A percentile compares a stretch with the other conserved stretches of the same genome.
These are phyloP conservation scores for Sonneratia caseolaris DNA, from an alignment of 345 rosid species.

Conservation along the genomic window DNA sequence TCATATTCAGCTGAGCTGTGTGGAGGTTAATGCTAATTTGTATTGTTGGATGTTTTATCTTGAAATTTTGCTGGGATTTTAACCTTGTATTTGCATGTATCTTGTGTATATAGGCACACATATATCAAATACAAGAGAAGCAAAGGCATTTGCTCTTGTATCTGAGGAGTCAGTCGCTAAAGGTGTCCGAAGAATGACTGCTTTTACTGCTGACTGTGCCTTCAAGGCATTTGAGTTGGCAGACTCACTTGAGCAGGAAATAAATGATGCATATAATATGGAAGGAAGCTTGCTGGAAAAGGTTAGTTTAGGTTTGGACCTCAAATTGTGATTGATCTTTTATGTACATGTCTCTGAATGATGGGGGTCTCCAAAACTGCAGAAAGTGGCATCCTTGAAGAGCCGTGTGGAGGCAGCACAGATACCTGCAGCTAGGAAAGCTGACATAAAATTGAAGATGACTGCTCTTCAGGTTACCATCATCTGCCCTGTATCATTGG, in stretches of 20 bases:
- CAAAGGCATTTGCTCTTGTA: conserved; percentile 87
- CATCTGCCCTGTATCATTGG: background rate
- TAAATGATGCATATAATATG: conserved; percentile 43
- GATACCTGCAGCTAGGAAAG: conserved; percentile 83
- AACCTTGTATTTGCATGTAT: conserved; percentile 10
- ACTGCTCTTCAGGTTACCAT: conserved; percentile 56
- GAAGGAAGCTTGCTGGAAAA: conserved; percentile 79
- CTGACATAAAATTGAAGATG: conserved; percentile 70
- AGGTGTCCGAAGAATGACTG: conserved; percentile 85
- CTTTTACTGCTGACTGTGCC: conserved; percentile 75
- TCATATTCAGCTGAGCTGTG: conserved; percentile 73
- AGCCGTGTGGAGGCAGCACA: conserved; percentile 58
- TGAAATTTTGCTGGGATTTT: conserved; percentile 11
- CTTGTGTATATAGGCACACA: conserved; percentile 56
- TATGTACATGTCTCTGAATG: background rate
- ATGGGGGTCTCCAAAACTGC: conserved; percentile 13
- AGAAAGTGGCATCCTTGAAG: conserved; percentile 82
- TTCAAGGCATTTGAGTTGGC: conserved; percentile 62
- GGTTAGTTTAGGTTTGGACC: conserved; percentile 22
- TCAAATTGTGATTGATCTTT: background rate
- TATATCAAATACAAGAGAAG: conserved; percentile 81
- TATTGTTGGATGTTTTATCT: background rate
- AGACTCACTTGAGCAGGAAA: conserved; percentile 53
- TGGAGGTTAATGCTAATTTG: conserved; percentile 56
- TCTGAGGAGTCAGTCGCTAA: conserved; percentile 95